Percentiles rank a stretch among this genome's conserved stretches.
These are phyloP conservation scores for Pyricularia sp. DNA, from an alignment of 2,329 filamentous ascomycete species.

Conservation along the genomic window DNA sequence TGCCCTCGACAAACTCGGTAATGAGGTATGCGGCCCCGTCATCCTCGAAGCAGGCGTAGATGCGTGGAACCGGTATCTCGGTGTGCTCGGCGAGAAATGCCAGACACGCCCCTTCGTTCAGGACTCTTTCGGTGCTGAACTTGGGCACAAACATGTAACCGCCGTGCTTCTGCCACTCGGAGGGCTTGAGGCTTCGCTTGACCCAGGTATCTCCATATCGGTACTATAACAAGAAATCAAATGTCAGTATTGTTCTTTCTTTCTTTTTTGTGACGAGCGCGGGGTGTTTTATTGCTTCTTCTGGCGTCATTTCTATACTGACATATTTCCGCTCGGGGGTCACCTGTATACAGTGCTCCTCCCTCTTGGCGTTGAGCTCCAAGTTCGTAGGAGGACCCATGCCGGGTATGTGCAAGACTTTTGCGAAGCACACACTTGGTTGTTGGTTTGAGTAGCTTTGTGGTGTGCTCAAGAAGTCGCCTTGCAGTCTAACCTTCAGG, in stretches of 20 bases:
- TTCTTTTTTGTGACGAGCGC: background rate
- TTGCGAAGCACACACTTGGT: background rate
- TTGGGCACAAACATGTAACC: constrained; percentile 19
- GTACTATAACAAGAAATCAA: constrained; percentile 11
- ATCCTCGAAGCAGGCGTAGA: constrained; percentile 19
- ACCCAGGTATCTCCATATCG: constrained; percentile 17
- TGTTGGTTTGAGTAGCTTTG: background rate
- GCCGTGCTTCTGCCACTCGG: constrained; percentile 18
- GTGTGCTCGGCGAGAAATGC: constrained; percentile 16
- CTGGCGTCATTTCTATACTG: background rate
- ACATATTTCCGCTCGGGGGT: constrained; percentile 9
- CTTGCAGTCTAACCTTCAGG: background rate
- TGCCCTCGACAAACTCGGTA: constrained; percentile 20
- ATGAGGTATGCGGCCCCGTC: constrained; percentile 20
- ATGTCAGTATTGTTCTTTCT: background rate
- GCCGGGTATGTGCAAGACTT: background rate
- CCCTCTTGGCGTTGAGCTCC: constrained; percentile 8
- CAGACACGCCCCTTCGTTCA: constrained; percentile 20
- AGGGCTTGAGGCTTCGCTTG: constrained; percentile 20
- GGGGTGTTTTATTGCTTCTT: background rate
- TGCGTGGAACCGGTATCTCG: constrained; percentile 17
- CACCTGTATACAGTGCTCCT: constrained; percentile 7
- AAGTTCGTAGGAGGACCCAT: constrained; percentile 8
- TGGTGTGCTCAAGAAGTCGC: too few relatives aligned
- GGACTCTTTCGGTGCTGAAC: constrained; percentile 17